Percentiles rank a stretch among this genome's conserved stretches.
Evolutionary conservation across 768 basidiomycete species (phyloP).

Genomic region (Gloeophyllum trabeum): DNA sequence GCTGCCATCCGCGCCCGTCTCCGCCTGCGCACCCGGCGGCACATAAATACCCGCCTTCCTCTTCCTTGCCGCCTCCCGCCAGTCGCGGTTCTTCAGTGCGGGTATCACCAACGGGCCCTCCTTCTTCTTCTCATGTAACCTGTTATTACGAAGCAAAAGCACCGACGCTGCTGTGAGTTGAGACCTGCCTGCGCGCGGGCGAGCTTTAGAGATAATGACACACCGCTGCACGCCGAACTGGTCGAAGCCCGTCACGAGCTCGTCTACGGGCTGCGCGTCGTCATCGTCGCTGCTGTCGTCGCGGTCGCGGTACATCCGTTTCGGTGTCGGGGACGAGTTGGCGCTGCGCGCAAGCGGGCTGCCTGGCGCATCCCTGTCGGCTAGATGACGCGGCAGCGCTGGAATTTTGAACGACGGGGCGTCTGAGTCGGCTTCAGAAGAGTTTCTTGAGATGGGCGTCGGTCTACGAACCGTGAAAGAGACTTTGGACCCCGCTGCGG

Average conservation of each 20-base stretch:
- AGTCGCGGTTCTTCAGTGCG: conserved; percentile 79
- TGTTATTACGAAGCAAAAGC: conserved; percentile 11
- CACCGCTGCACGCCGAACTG: conserved; percentile 78
- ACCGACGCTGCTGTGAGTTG: conserved; percentile 61
- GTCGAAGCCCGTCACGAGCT: conserved; percentile 64
- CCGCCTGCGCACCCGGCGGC: conserved; percentile 46
- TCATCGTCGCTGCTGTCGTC: conserved; percentile 54
- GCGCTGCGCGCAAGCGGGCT: conserved; percentile 46
- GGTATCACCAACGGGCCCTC: conserved; percentile 76
- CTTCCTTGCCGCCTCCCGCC: conserved; percentile 71
- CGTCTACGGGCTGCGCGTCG: conserved; percentile 42
- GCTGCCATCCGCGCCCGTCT: conserved; percentile 57
- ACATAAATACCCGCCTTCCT: conserved; percentile 50
- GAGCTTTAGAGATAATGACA: conserved; percentile 28
- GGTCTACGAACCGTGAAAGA: conserved; percentile 85
- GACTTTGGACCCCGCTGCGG: conserved; percentile 30
- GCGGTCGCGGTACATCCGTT: conserved; percentile 18
- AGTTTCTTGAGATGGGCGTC: conserved; percentile 51
- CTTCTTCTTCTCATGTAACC: conserved; percentile 31
- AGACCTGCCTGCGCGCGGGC: conserved; percentile 33
- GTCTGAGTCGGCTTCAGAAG: conserved; percentile 56
- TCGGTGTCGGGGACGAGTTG: conserved; percentile 32
- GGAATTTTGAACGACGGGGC: conserved; percentile 44
- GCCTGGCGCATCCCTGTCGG: conserved; percentile 27
- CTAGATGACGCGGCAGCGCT: conserved; percentile 47